phyloP scores from a whole-genome alignment of 331 rosid genomes.

The Quercus lobata region DNA sequence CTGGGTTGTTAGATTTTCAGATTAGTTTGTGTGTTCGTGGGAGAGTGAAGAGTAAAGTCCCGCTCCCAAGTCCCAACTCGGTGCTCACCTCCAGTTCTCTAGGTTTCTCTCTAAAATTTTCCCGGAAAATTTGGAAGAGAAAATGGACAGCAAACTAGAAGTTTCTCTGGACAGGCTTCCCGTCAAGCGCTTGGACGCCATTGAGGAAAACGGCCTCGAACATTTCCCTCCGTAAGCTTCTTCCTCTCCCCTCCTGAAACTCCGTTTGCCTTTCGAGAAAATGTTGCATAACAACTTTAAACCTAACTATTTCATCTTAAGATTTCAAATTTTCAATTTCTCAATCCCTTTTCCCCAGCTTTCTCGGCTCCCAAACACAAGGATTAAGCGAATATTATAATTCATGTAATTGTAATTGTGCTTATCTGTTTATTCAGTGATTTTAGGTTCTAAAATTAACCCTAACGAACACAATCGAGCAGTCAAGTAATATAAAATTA shows the following conservation, averaged over 20 bases:
- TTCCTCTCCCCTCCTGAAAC: background rate
- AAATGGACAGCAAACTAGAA: constrained; percentile 56
- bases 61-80: too few relatives aligned
- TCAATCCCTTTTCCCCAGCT: background rate
- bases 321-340: background rate
- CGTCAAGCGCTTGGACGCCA: constrained; percentile 76
- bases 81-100: background rate
- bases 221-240: constrained; percentile 65
- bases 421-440: background rate
- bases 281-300: background rate
- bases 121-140: constrained; percentile 1
- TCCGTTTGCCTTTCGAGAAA: background rate
- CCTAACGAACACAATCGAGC: background rate
- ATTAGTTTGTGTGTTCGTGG: too few relatives aligned
- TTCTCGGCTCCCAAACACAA: background rate
- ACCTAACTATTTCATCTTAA: background rate
- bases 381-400: background rate
- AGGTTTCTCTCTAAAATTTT: constrained; percentile 10
- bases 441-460: background rate
- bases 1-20: too few relatives aligned
- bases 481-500: background rate
- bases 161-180: constrained; percentile 88
- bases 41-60: background rate
- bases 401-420: background rate
- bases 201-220: constrained; percentile 80